Conservation (phyloP, 192 early-diverging fungal species). For the Diversispora epigaea region DNA sequence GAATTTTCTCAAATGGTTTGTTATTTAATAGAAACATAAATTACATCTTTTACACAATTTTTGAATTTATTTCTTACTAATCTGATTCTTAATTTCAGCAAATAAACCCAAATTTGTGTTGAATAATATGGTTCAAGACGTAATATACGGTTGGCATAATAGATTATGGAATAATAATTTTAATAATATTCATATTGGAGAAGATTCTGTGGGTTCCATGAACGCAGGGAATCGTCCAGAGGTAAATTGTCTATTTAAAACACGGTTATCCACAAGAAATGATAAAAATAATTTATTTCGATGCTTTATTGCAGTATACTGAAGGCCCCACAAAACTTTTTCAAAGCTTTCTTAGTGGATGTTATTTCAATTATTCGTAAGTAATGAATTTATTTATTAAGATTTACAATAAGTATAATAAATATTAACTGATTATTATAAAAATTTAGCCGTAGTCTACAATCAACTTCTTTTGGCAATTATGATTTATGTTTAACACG, state of each 20-base stretch:
- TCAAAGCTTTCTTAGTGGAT: slow-evolving; percentile 24
- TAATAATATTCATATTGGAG: slow-evolving; percentile 33
- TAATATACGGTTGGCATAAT: slow-evolving; percentile 51
- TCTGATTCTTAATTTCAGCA: slow-evolving; percentile 19
- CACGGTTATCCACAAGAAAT: not conserved
- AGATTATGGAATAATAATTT: slow-evolving; percentile 54
- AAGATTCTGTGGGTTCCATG: not conserved
- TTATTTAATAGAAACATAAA: not conserved
- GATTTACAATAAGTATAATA: not conserved
- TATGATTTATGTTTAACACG: slow-evolving; percentile 27
- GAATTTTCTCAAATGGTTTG: slow-evolving; percentile 39
- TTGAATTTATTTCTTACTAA: not conserved
- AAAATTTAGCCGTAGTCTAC: slow-evolving; percentile 31
- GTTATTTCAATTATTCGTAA: slow-evolving; percentile 25
- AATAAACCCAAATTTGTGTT: slow-evolving; percentile 37
- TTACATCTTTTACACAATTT: not conserved
- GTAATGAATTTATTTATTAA: not conserved
- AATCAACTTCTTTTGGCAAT: slow-evolving; percentile 35
- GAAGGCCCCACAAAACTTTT: slow-evolving; percentile 16
- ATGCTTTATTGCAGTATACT: not conserved
- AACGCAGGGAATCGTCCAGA: not conserved
- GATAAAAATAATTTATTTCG: not conserved
- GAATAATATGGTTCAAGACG: slow-evolving; percentile 53
- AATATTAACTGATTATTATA: not conserved
- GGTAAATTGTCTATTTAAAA: not conserved